Evolutionary conservation across 2,329 filamentous ascomycete species (phyloP).

Genomic region (Monilinia aucupariae): DNA sequence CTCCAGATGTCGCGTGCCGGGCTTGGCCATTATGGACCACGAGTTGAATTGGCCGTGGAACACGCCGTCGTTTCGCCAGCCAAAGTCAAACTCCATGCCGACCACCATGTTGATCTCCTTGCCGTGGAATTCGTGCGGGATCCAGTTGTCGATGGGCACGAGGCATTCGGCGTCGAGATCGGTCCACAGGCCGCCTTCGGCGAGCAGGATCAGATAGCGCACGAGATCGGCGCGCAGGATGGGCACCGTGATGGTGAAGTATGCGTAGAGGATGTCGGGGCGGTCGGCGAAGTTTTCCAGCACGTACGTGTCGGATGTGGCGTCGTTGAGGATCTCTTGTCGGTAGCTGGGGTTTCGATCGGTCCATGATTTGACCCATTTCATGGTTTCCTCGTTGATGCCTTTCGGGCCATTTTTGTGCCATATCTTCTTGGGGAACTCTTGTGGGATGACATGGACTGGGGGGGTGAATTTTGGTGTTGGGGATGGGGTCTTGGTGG

Average conservation of each 20-base stretch:
- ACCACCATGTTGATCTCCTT: background rate
- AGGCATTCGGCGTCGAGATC: background rate
- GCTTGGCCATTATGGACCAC: background rate
- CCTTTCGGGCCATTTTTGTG: background rate
- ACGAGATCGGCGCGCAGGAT: background rate
- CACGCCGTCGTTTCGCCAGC: background rate
- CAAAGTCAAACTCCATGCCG: background rate
- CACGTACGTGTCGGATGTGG: background rate
- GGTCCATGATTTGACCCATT: background rate
- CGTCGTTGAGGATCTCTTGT: background rate
- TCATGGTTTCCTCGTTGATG: background rate
- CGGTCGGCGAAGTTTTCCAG: background rate
- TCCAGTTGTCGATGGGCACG: background rate
- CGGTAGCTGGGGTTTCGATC: background rate
- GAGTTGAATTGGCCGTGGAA: background rate
- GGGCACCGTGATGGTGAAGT: background rate
- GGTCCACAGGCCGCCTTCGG: background rate
- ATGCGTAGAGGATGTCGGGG: background rate
- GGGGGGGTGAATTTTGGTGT: too few relatives aligned
- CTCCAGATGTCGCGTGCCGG: background rate
- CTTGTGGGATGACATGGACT: background rate
- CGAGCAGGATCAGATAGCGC: background rate
- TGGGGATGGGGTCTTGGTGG: background rate
- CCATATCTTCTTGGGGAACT: background rate
- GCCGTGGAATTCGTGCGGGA: background rate